phyloP scores from a whole-genome alignment of 129 eudicot species.

The Rutidosis leptorrhynchoides region DNA sequence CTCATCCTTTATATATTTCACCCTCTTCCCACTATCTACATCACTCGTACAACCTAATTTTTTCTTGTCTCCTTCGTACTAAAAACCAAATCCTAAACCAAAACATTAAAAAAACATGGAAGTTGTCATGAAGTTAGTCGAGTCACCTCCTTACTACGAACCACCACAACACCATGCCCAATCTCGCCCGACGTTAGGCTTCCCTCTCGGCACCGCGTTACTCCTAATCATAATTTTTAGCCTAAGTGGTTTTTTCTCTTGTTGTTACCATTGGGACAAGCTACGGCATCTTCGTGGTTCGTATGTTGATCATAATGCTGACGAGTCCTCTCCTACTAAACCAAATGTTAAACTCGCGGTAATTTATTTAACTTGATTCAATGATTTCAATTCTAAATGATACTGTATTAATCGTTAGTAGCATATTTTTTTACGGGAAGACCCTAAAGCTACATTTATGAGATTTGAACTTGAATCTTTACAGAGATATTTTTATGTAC shows the following conservation, averaged over 20 bases:
- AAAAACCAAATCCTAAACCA: slow-evolving; percentile 22
- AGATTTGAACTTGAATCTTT: too few relatives aligned
- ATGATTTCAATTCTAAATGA: neutral
- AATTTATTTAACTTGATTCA: neutral
- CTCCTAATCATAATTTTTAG: slow-evolving; percentile 8
- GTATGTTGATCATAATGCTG: slow-evolving; percentile 35
- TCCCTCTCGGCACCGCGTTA: slow-evolving; percentile 9
- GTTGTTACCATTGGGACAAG: slow-evolving; percentile 19
- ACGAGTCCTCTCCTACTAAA: slow-evolving; percentile 34
- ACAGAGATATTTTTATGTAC: too few relatives aligned
- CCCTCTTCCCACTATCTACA: slow-evolving; percentile 9
- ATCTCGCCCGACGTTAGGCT: slow-evolving; percentile 5
- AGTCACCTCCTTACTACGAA: slow-evolving; percentile 5
- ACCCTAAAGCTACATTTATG: too few relatives aligned
- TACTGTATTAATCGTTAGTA: too few relatives aligned
- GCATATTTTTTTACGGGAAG: too few relatives aligned
- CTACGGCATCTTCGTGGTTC: slow-evolving; percentile 24
- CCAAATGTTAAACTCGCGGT: slow-evolving; percentile 38
- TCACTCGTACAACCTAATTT: slow-evolving; percentile 16
- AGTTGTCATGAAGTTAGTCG: neutral
- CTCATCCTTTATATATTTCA: slow-evolving; percentile 10
- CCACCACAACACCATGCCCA: neutral
- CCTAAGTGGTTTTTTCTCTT: slow-evolving; percentile 15
- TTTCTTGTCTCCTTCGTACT: neutral
- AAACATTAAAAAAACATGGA: neutral